These are phyloP conservation scores for Termitomyces sp. DNA, from an alignment of 768 basidiomycete species.

Conservation along the genomic window DNA sequence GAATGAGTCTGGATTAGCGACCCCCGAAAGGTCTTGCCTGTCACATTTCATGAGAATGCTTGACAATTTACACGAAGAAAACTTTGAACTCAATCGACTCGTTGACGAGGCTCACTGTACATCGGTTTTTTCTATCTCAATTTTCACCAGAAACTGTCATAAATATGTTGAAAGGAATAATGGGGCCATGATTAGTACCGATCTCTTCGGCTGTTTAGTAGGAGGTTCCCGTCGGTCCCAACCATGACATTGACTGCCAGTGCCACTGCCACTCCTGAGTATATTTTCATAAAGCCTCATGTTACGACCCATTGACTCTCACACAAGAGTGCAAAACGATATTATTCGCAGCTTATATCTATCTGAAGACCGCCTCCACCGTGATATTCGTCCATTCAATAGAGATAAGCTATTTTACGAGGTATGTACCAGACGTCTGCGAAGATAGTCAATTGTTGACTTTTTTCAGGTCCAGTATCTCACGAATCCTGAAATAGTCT, in stretches of 20 bases:
- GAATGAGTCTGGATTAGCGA: conserved; percentile 38
- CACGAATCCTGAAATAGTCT: conserved; percentile 40
- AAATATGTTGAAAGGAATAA: conserved; percentile 39
- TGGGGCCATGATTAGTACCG: conserved; percentile 87
- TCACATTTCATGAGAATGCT: conserved; percentile 50
- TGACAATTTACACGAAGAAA: conserved; percentile 42
- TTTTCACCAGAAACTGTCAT: neutral
- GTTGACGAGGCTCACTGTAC: conserved; percentile 90
- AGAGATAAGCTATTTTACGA: conserved; percentile 79
- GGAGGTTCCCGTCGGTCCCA: conserved; percentile 61
- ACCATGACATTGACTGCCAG: conserved; percentile 82
- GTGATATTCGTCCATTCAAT: conserved; percentile 77
- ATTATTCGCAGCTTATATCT: conserved; percentile 67
- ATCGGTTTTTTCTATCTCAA: conserved; percentile 42
- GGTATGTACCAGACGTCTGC: conserved; percentile 28
- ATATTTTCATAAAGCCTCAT: conserved; percentile 13
- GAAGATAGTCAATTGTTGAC: neutral
- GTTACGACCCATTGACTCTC: neutral
- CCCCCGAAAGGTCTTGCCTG: conserved; percentile 68
- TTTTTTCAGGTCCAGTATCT: conserved; percentile 57
- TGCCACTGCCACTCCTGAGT: conserved; percentile 66
- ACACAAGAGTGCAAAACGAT: conserved; percentile 63
- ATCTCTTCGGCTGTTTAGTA: conserved; percentile 63
- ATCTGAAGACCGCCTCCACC: conserved; percentile 47
- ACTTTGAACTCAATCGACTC: conserved; percentile 60